phyloP scores from a whole-genome alignment of 73 alveolate genomes.

The Paramecium sonneborni region DNA sequence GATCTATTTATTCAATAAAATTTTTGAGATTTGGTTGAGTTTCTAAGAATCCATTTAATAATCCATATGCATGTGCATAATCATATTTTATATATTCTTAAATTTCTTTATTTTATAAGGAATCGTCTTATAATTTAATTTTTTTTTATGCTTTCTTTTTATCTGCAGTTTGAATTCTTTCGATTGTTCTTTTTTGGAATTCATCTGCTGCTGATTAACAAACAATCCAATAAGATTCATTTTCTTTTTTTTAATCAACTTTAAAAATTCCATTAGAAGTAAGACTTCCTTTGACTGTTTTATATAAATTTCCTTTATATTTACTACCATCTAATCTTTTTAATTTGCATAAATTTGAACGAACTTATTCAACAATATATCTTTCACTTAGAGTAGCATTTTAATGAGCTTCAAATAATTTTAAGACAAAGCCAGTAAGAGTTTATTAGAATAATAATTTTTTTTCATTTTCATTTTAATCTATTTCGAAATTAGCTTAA shows the following conservation, averaged over 20 bases:
- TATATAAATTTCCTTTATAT: constrained; percentile 15
- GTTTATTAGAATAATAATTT: constrained; percentile 8
- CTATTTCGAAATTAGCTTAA: neutral
- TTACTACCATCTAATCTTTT: neutral
- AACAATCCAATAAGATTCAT: constrained; percentile 38
- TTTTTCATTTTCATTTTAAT: neutral
- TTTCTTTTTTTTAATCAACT: neutral
- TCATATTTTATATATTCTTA: neutral
- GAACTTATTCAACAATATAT: neutral
- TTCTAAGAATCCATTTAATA: neutral
- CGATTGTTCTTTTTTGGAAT: constrained; percentile 31
- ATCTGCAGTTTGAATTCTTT: neutral
- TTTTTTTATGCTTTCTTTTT: neutral
- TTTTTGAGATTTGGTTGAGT: neutral
- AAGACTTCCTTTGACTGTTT: constrained; percentile 32
- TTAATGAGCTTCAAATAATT: neutral
- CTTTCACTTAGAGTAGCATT: neutral
- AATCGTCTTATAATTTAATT: neutral
- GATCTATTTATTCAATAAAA: neutral
- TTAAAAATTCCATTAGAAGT: constrained; percentile 36
- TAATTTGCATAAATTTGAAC: neutral
- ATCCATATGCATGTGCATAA: neutral
- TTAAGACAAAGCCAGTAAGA: constrained; percentile 2
- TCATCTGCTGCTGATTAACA: constrained; percentile 8
- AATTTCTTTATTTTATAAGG: neutral